Evolutionary conservation across 768 basidiomycete species (phyloP), one percentile per base, ranked within the genome.

Genomic region (Megacollybia marginata): DNA sequence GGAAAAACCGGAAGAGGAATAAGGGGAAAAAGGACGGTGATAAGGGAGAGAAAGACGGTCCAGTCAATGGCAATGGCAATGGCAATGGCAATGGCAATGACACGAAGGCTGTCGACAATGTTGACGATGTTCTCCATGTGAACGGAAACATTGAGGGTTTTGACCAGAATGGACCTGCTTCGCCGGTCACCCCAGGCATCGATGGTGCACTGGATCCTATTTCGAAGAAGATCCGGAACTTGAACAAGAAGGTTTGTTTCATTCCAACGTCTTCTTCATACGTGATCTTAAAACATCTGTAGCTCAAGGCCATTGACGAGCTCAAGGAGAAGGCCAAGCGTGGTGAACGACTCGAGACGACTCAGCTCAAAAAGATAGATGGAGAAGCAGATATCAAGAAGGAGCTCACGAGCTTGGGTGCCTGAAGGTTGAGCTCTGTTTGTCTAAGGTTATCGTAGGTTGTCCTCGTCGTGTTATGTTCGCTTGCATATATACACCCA

Each of bases 281-380:
- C 6, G 4, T 33, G 23, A 31, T n/a, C 5, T 7, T 33, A 31
- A 32, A 47, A 4, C 5, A n/a, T 47, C 12, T 51, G 8, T 33
- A 96, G 93, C 75, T 99, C 56, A 97, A 96, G 65, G 95, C 95
- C n/a, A 98, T 99, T 56, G 92, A 97, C 18, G 94, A 98, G 60
- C 80, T 99, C 46, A 98, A 97, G 72, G 90, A 89, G 56, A 92
- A 93, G 71, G 78, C 81, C 23, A 85, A 80, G 60, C 80, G 88
- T 33, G 95, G 96, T 1, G 94, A 98, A 65, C 80, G 85, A 49
- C 75, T 99, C 31, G 95, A 99, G 66, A 85, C 84, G 50, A 99
- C 95, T 15, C 95, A 99, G 67, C 71, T 95, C 57, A 89, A 88
- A 80, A 99, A 99, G 80, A 95, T 98, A 59, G 93, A 96, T 38